These are phyloP conservation scores for Echium plantagineum DNA, from an alignment of 257 asterid species.

Conservation along the genomic window DNA sequence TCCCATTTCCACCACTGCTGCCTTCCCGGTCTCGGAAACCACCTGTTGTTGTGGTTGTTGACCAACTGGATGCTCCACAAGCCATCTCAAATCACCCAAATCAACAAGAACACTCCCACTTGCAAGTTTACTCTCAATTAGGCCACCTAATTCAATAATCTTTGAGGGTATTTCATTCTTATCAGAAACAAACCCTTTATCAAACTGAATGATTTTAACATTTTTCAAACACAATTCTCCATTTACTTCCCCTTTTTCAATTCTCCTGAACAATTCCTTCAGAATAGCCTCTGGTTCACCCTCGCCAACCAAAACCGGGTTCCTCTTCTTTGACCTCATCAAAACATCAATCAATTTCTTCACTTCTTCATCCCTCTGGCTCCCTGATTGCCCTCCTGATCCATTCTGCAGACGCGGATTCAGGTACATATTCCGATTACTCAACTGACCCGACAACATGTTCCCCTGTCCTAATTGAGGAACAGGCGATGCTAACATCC, in stretches of 20 bases:
- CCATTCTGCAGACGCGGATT: conserved; percentile 50
- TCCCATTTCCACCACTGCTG: conserved; percentile 55
- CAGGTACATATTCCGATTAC: conserved; percentile 41
- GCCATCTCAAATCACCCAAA: conserved; percentile 94
- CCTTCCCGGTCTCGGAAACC: conserved; percentile 49
- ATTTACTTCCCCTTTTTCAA: conserved; percentile 17
- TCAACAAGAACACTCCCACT: conserved; percentile 62
- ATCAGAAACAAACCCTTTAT: conserved; percentile 35
- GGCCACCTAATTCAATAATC: conserved; percentile 45
- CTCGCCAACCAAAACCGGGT: conserved; percentile 82
- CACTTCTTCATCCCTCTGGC: conserved; percentile 45
- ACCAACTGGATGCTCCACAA: conserved; percentile 61
- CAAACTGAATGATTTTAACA: conserved; percentile 41
- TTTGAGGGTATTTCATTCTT: conserved; percentile 29
- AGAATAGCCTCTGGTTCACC: conserved; percentile 58
- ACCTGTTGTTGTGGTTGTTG: conserved; percentile 34
- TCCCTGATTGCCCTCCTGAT: conserved; percentile 19
- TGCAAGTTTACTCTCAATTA: conserved; percentile 38
- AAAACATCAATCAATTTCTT: conserved; percentile 58
- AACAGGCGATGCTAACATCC: neutral
- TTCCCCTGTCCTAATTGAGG: too few relatives aligned
- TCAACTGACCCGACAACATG: neutral
- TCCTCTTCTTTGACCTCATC: conserved; percentile 50
- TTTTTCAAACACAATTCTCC: conserved; percentile 40
- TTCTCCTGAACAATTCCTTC: conserved; percentile 46